phyloP scores from a whole-genome alignment of 2,329 filamentous ascomycete species.

The Scortechinia acanthostroma region DNA sequence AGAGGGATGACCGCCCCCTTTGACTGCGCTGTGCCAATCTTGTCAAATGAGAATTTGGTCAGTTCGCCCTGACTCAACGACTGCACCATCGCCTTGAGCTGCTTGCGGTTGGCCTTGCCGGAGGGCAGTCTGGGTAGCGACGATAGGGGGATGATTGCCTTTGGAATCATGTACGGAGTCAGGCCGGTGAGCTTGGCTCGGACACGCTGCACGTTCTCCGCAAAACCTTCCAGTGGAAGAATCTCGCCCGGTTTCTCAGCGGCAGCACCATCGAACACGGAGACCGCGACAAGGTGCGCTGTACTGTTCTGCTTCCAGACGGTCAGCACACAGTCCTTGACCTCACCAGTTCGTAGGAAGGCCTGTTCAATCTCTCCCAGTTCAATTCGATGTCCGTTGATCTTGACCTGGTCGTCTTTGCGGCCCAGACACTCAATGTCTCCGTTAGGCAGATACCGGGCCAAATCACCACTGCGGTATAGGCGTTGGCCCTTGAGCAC shows the following conservation, averaged over 20 bases:
- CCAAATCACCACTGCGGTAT: not conserved
- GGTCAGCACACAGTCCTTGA: not conserved
- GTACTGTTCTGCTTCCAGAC: not conserved
- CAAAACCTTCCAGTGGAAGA: not conserved
- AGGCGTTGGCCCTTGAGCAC: not conserved
- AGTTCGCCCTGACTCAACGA: not conserved
- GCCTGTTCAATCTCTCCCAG: not conserved
- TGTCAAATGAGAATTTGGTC: too few relatives aligned
- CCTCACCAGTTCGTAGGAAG: not conserved
- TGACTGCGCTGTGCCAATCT: not conserved
- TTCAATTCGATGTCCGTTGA: not conserved
- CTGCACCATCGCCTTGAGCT: not conserved
- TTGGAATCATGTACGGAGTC: not conserved
- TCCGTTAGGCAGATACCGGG: not conserved
- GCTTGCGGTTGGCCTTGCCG: not conserved
- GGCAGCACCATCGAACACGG: not conserved
- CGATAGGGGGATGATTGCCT: not conserved
- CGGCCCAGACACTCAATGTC: not conserved
- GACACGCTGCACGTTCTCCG: not conserved
- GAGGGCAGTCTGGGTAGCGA: not conserved
- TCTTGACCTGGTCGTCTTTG: not conserved
- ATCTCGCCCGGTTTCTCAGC: not conserved
- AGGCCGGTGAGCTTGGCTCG: too few relatives aligned
- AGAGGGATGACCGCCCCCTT: not conserved
- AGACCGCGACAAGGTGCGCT: not conserved